Percentiles rank a stretch among this genome's conserved stretches.
Evolutionary conservation across 441 rosid species (phyloP).

Genomic region (Gossypium trilobum): DNA sequence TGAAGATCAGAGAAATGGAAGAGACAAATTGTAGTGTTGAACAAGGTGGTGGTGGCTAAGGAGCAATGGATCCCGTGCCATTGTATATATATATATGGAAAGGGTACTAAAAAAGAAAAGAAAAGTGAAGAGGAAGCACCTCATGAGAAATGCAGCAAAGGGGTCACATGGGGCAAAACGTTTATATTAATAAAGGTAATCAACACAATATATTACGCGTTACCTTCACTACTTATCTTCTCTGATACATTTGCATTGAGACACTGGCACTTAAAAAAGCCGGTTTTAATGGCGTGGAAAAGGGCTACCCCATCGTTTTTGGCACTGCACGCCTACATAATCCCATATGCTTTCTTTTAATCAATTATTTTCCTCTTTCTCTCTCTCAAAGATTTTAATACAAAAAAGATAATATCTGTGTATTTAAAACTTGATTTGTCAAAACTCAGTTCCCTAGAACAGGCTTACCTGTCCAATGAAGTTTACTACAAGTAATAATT

Average conservation of each 20-base stretch:
- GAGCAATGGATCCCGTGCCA: constrained; percentile 31
- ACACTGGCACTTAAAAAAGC: constrained; percentile 25
- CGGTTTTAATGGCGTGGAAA: constrained; percentile 58
- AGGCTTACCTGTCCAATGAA: neutral
- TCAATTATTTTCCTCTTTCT: neutral
- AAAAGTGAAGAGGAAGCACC: constrained; percentile 37
- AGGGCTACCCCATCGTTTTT: constrained; percentile 47
- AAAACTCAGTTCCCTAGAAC: constrained; percentile 15
- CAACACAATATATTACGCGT: constrained; percentile 21
- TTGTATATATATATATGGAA: constrained; percentile 9
- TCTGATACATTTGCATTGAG: neutral
- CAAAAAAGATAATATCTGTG: neutral
- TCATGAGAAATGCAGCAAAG: constrained; percentile 45
- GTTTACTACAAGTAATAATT: neutral
- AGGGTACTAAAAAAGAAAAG: constrained; percentile 8
- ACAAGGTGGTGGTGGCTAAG: constrained; percentile 6
- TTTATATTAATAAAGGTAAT: constrained; percentile 33
- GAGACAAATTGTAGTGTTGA: neutral
- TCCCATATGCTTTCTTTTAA: neutral
- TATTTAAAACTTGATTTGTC: neutral
- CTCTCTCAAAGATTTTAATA: neutral
- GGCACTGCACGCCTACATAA: constrained; percentile 24
- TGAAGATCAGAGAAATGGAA: constrained; percentile 4
- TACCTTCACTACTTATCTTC: constrained; percentile 16
- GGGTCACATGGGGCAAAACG: constrained; percentile 73